Evolutionary conservation across 2,329 filamentous ascomycete genomes (phyloP), one percentile per base, ranked within the genome.

Genomic region (Dactylellina leptospora): DNA sequence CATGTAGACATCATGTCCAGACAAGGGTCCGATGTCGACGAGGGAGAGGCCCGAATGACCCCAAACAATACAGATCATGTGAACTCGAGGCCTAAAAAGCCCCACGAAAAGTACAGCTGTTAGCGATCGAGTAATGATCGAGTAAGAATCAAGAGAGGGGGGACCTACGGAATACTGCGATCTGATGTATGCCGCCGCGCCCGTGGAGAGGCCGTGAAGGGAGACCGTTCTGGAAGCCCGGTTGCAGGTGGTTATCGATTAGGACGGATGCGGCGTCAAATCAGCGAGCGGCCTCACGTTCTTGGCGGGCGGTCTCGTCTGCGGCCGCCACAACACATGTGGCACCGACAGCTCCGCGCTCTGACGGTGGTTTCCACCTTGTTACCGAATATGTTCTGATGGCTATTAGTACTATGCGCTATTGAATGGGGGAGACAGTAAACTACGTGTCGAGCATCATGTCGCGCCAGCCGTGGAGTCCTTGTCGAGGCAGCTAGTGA

Each of bases 151-250:
- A n/a, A 16, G 13, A 47, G 48, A 40, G 18, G 50, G 18, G 22
- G 22, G 1, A 30, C 59, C 4, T 28, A 55, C 59, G 27, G 6
- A 13, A 6, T 33, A 13, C 30, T 33, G 6, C 6, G 30, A 13
- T 13, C 6, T 13, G 6, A 6, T 48, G 33, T 11, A 18, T 28
- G 16, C 45, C 45, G 16, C 33, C 16, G 30, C 18, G 33, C 33
- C 20, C 33, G n/a, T 42, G 20, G n/a, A n/a, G n/a, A n/a, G n/a
- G n/a, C n/a, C n/a, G n/a, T n/a, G n/a, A 13, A 50, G 50, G 13
- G 45, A 51, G 33, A n/a, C 45, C 51, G 48, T 61, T 63, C 48
- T 63, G 48, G 59, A 63, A 54, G 40, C 27, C 27, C 27, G 40
- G 8, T 36, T 47, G 38, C 38, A 42, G 33, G 40, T 53, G 18